Evolutionary conservation across 176 grass and related monocot genomes (phyloP).

Genomic region (Phoenix dactylifera): DNA sequence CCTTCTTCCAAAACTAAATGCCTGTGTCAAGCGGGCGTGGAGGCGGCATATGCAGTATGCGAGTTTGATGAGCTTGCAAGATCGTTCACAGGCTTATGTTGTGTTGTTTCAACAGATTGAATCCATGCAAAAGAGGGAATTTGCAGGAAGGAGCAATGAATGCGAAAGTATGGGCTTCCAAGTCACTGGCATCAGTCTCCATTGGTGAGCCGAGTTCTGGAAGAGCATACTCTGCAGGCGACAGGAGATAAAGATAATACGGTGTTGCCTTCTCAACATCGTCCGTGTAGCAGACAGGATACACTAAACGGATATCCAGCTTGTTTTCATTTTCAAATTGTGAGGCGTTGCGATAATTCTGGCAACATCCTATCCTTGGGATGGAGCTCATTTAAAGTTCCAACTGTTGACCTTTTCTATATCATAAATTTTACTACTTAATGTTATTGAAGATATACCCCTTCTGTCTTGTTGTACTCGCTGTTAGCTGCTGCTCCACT

Average conservation of each 20-base stretch:
- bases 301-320: too few species aligned
- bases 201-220: constrained; percentile 71
- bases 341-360: constrained; percentile 39
- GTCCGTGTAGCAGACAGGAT: too few species aligned
- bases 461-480: too few species aligned
- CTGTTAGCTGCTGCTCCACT: too few species aligned
- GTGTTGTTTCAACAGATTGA: constrained; percentile 41
- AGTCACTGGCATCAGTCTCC: constrained; percentile 83
- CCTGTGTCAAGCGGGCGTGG: constrained; percentile 47
- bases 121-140: constrained; percentile 75
- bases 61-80: constrained; percentile 42
- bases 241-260: constrained; percentile 52
- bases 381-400: constrained; percentile 15
- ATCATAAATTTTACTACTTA: too few species aligned
- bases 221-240: constrained; percentile 42
- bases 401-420: too few species aligned
- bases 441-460: too few species aligned
- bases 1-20: constrained; percentile 56
- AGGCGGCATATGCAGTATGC: constrained; percentile 52
- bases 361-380: constrained; percentile 37
- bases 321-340: constrained; percentile 18
- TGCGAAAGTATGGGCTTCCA: constrained; percentile 65
- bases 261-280: background rate
- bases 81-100: constrained; percentile 45
- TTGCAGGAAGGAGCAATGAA: constrained; percentile 72